Conservation (phyloP, 106 monocot species). For the Dendrobium catenatum region DNA sequence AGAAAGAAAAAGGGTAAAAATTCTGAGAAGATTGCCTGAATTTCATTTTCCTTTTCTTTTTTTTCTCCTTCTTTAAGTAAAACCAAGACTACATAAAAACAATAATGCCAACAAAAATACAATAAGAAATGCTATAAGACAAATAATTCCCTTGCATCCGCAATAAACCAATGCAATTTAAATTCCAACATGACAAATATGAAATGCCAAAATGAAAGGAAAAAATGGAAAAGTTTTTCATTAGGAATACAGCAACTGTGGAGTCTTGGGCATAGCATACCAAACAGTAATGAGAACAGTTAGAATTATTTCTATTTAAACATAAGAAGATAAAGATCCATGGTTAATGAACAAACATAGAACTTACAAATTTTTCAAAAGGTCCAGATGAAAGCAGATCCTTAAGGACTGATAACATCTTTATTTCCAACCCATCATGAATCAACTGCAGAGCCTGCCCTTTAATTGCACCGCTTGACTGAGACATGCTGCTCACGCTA, state of each 20-base stretch:
- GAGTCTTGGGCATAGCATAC: background rate
- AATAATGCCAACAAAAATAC: background rate
- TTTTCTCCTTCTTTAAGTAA: too few relatives aligned
- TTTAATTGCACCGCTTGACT: constrained; percentile 18
- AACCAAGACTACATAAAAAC: background rate
- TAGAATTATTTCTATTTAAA: background rate
- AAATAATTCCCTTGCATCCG: background rate
- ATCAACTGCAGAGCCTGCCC: constrained; percentile 52
- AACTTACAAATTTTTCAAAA: constrained; percentile 61
- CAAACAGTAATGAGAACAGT: background rate
- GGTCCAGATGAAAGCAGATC: constrained; percentile 38
- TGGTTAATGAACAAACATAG: background rate
- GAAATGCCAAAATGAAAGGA: background rate
- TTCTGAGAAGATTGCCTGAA: too few relatives aligned
- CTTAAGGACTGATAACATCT: constrained; percentile 33
- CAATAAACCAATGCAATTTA: background rate
- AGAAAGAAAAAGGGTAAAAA: too few relatives aligned
- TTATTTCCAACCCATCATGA: constrained; percentile 64
- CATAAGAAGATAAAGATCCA: background rate
- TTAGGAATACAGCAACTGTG: background rate
- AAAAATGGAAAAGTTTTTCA: background rate
- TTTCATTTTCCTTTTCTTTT: too few relatives aligned
- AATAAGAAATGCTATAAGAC: background rate
- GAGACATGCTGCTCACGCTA: constrained; percentile 22
- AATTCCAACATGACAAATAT: background rate